phyloP scores from a whole-genome alignment of 257 asterid genomes.

The Prunella vulgaris region DNA sequence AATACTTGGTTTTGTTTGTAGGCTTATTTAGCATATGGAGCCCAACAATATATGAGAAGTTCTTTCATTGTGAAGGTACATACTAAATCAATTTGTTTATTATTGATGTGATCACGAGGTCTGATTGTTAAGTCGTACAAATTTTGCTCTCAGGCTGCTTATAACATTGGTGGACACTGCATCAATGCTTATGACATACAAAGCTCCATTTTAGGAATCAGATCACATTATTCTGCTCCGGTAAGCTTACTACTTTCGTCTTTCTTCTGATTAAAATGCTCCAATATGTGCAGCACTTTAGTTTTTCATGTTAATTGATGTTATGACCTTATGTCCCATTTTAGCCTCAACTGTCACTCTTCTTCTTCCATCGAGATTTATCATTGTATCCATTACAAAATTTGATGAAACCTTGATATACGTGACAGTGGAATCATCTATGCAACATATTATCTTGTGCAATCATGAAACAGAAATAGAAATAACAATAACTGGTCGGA shows the following conservation, averaged over 20 bases:
- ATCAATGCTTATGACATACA: slow-evolving; percentile 83
- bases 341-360: background rate
- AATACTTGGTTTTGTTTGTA: slow-evolving; percentile 30
- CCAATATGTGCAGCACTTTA: background rate
- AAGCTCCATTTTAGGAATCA: slow-evolving; percentile 71
- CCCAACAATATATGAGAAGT: slow-evolving; percentile 61
- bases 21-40: slow-evolving; percentile 93
- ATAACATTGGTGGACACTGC: slow-evolving; percentile 82
- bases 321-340: background rate
- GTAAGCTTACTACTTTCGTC: slow-evolving; percentile 34
- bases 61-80: slow-evolving; percentile 61
- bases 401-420: background rate
- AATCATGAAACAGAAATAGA: background rate
- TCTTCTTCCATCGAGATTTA: background rate
- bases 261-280: background rate
- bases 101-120: slow-evolving; percentile 2
- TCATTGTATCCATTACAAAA: background rate
- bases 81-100: background rate
- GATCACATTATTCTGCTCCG: slow-evolving; percentile 74
- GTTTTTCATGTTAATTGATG: background rate
- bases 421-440: background rate
- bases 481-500: no score
- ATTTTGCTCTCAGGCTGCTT: slow-evolving; percentile 59
- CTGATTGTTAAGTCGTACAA: slow-evolving; percentile 16
- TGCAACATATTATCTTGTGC: background rate